A percentile compares a stretch with the other conserved stretches of the same genome.
These are phyloP conservation scores for Monilinia fructigena DNA, from an alignment of 2,329 filamentous ascomycete genomes.

Conservation along the genomic window DNA sequence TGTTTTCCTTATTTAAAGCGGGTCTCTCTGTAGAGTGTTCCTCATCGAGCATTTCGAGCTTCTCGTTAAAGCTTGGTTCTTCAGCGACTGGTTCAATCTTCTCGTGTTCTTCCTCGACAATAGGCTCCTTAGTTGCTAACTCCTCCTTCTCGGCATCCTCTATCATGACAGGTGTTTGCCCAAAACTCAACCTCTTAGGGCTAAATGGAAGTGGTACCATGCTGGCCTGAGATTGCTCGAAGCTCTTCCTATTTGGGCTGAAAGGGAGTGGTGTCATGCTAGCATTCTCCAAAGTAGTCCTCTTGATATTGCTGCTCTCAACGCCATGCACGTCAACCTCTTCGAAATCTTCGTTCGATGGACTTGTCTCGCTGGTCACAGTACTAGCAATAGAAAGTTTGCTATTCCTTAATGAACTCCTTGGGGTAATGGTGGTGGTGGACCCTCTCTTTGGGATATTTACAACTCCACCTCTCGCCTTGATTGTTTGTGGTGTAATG, in stretches of 20 bases:
- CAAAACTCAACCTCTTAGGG: conserved; percentile 13
- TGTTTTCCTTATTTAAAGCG: neutral
- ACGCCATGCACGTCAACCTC: conserved; percentile 36
- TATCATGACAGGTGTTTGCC: conserved; percentile 16
- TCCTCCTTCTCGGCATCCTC: conserved; percentile 21
- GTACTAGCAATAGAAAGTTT: conserved; percentile 33
- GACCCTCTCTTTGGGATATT: conserved; percentile 78
- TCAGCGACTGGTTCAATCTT: neutral
- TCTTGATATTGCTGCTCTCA: conserved; percentile 22
- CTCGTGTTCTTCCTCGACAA: conserved; percentile 15
- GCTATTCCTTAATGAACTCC: conserved; percentile 61
- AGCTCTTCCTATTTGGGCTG: conserved; percentile 9
- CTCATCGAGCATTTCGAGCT: neutral
- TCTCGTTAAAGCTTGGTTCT: neutral
- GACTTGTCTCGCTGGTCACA: conserved; percentile 33
- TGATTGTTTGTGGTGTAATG: conserved; percentile 50
- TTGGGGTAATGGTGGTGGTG: conserved; percentile 71
- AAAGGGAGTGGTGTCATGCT: neutral
- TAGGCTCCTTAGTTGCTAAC: conserved; percentile 8
- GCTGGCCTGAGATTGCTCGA: conserved; percentile 8
- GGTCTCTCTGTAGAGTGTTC: conserved; percentile 3
- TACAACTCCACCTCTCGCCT: conserved; percentile 73
- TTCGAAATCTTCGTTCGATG: conserved; percentile 39
- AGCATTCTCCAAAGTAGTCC: conserved; percentile 10
- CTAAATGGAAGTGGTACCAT: conserved; percentile 16